phyloP scores from a whole-genome alignment of 2,329 filamentous ascomycete species.

The Apiospora saccharicola region DNA sequence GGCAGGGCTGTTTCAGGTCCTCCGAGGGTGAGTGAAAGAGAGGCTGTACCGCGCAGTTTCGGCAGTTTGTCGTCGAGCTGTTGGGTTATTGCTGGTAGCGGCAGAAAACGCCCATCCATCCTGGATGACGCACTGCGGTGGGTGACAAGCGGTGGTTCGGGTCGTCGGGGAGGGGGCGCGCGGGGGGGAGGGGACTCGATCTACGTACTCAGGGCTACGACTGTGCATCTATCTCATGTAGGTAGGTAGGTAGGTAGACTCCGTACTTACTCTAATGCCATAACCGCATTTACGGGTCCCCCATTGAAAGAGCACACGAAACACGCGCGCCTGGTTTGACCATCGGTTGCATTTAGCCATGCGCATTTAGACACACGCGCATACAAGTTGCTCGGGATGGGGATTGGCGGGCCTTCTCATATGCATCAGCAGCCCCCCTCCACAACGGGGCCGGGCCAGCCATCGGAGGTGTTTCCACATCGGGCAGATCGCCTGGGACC shows the following conservation, averaged over 20 bases:
- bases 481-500: constrained; percentile 1
- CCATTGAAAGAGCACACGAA: not conserved
- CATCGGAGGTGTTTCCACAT: constrained; percentile 19
- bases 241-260: not conserved
- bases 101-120: not conserved
- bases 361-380: not conserved
- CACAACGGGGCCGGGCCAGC: constrained; percentile 13
- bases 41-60: not conserved
- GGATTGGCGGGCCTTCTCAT: not conserved
- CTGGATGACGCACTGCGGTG: not conserved
- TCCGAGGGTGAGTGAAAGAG: not conserved
- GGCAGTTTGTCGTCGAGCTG: not conserved
- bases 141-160: constrained; percentile 1
- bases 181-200: not conserved
- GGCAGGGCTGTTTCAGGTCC: constrained; percentile 5
- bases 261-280: not conserved
- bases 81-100: not conserved
- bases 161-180: not conserved
- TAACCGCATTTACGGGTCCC: not conserved
- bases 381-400: not conserved
- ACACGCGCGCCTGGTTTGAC: not conserved
- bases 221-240: not conserved
- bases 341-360: constrained; percentile 1
- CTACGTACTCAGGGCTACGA: not conserved
- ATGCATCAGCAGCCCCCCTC: not conserved